Percentiles rank a stretch among this genome's conserved stretches.
Conservation (phyloP, 2,329 filamentous ascomycete genomes). For the Cercospora sp. region DNA sequence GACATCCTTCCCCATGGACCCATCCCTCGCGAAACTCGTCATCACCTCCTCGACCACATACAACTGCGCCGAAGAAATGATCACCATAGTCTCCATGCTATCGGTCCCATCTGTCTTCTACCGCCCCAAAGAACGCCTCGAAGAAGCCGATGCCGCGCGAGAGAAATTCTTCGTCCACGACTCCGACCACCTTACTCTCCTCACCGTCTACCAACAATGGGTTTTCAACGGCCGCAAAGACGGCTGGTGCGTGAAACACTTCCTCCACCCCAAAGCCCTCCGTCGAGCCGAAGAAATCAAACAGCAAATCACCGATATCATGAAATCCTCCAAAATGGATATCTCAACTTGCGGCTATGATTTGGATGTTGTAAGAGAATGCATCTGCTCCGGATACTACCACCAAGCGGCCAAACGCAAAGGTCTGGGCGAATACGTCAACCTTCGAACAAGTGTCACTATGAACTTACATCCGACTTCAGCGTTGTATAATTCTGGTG, state of each 20-base stretch:
- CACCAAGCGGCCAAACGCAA: slow-evolving; percentile 96
- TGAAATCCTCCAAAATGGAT: slow-evolving; percentile 88
- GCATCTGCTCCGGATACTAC: slow-evolving; percentile 97
- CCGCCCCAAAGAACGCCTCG: slow-evolving; percentile 90
- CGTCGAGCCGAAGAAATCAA: slow-evolving; percentile 90
- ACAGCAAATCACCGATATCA: slow-evolving; percentile 90
- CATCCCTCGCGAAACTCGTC: slow-evolving; percentile 87
- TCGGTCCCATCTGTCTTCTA: slow-evolving; percentile 97
- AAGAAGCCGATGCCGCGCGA: slow-evolving; percentile 90
- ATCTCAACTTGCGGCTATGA: slow-evolving; percentile 89
- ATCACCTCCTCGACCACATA: slow-evolving; percentile 78
- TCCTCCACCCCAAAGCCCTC: slow-evolving; percentile 91
- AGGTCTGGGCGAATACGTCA: slow-evolving; percentile 96
- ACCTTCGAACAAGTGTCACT: slow-evolving; percentile 88
- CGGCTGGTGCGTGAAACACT: slow-evolving; percentile 89
- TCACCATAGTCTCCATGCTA: slow-evolving; percentile 97
- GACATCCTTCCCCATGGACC: slow-evolving; percentile 98
- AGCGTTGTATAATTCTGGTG: slow-evolving; percentile 87
- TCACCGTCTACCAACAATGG: slow-evolving; percentile 97
- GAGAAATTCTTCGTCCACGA: slow-evolving; percentile 99
- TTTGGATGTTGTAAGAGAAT: slow-evolving; percentile 93
- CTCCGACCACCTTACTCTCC: slow-evolving; percentile 91
- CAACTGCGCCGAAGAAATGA: slow-evolving; percentile 93
- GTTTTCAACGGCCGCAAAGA: slow-evolving; percentile 86
- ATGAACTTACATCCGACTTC: slow-evolving; percentile 94